Evolutionary conservation across 2,329 filamentous ascomycete species (phyloP), one percentile per base, ranked within the genome.

Genomic region (Cytospora chrysosperma): DNA sequence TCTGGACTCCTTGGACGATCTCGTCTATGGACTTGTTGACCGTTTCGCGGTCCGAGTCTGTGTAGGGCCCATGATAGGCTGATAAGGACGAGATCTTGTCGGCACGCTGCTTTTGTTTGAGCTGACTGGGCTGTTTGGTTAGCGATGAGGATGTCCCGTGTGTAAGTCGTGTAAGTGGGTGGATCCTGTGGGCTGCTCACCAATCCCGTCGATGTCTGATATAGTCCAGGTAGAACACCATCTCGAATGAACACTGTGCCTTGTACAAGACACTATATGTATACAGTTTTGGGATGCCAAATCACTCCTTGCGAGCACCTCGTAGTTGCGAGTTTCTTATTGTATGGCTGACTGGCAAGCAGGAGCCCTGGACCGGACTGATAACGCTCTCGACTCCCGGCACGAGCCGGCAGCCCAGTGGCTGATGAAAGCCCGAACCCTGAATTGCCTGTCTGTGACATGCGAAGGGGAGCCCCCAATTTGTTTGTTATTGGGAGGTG

Each of bases 61-160:
- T 88, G 67, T 96, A 83, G 2, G 87, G 81, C 21, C 78, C 82
- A 62, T 85, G 87, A 75, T 95, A 96, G 19, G 79, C 74, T 1
- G 82, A 75, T 8, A 97, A 84, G 7, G 82, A 82, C 40, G 83
- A 81, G 69, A 97, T 90, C 59, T 90, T 87, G 56, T 83, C 78
- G 19, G 82, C 79, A 49, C 94, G 88, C 75, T 96, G 87, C 66
- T 86, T 77, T 77, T 95, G 90, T 80, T 97, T 97, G 75, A 86
- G 84, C 70, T 86, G 82, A 78, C 92, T 97, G 71, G 15, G 30
- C 56, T 3, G 21, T 26, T 8, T 30, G 67, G 70, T 79, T 64
- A 80, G 70, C 78, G 64, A 79, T 72, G 64, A 61, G 6, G 13
- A 27, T 49, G 26, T 50, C 19, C 17, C 24, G 67, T 37, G 12